phyloP scores from a whole-genome alignment of 768 basidiomycete species.

The Sutorius australiensis region DNA sequence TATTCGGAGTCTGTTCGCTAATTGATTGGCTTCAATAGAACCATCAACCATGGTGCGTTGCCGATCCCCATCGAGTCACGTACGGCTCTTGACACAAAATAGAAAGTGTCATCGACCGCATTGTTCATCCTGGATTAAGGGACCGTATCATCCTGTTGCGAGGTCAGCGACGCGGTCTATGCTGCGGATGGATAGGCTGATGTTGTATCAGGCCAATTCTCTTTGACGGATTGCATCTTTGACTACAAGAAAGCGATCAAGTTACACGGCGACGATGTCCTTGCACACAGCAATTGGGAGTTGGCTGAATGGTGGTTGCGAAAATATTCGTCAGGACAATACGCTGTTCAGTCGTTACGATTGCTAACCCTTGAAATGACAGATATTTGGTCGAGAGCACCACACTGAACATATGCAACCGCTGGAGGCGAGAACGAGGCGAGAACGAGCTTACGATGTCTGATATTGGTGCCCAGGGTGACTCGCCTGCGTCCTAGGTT shows the following conservation, averaged over 20 bases:
- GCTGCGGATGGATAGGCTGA: conserved; percentile 3
- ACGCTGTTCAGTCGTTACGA: not conserved
- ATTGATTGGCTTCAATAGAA: conserved; percentile 40
- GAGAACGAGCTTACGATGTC: conserved; percentile 63
- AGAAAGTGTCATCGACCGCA: conserved; percentile 91
- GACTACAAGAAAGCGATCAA: conserved; percentile 66
- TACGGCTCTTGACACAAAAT: conserved; percentile 11
- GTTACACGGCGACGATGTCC: conserved; percentile 87
- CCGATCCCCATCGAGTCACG: not conserved
- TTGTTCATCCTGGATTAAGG: conserved; percentile 84
- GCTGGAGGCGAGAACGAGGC: conserved; percentile 85
- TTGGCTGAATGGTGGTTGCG: conserved; percentile 78
- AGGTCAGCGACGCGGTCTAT: conserved; percentile 42
- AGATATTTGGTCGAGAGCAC: conserved; percentile 79
- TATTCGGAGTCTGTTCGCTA: not conserved
- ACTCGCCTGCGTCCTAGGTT: conserved; percentile 25
- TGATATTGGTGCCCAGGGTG: conserved; percentile 44
- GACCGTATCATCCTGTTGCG: conserved; percentile 88
- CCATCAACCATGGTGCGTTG: conserved; percentile 77
- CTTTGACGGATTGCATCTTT: conserved; percentile 74
- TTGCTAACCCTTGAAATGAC: conserved; percentile 2
- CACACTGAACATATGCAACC: conserved; percentile 69
- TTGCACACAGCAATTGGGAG: conserved; percentile 91
- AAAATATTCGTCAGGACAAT: conserved; percentile 61
- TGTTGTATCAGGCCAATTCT: conserved; percentile 59